Evolutionary conservation across 2,329 filamentous ascomycete species (phyloP), one percentile per base, ranked within the genome.

Genomic region (Xylaria sp.): DNA sequence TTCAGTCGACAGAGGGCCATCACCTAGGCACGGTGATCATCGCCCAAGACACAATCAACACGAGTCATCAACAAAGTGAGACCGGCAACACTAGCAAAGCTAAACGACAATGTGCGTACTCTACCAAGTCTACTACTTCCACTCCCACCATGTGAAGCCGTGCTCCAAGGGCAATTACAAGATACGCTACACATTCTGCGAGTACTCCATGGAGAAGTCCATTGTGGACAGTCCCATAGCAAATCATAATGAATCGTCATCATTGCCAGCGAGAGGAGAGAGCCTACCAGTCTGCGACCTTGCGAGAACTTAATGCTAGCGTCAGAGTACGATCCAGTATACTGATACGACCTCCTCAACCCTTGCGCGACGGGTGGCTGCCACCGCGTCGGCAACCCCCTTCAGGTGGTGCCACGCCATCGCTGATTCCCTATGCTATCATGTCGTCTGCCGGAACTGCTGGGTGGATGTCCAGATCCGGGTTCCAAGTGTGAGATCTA

Each of bases 341-440:
- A 76, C 57, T 77, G 76, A 4, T 28, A 68, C 31, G 66, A 71
- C 61, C 66, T 70, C 72, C 77, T 74, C 61, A 79, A 84, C 73
- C 84, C 83, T 13, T 86, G 85, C 72, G 79, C 78, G 36, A 76
- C 80, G 46, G 82, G 83, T 26, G 80, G 79, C 46, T 87, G 86
- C 71, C 74, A 76, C 3, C 79, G 83, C 6, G 83, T 83, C 6
- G 81, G 79, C 5, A 87, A 87, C 67, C 77, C 77, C 78, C 4
- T 81, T 81, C 57, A 77, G 79, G 26, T 83, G 79, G 78, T 87
- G 85, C 40, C 82, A 85, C 68, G 81, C 78, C 62, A 81, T 83
- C 80, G 79, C 84, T 10, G 82, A 87, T 69, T 84, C 83, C 1
- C 83, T 86, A 53, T 88, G 85, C 75, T 85, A 85, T 69, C 86